Conservation (phyloP, 2,329 filamentous ascomycete species). For the Pseudogymnoascus sp. region DNA sequence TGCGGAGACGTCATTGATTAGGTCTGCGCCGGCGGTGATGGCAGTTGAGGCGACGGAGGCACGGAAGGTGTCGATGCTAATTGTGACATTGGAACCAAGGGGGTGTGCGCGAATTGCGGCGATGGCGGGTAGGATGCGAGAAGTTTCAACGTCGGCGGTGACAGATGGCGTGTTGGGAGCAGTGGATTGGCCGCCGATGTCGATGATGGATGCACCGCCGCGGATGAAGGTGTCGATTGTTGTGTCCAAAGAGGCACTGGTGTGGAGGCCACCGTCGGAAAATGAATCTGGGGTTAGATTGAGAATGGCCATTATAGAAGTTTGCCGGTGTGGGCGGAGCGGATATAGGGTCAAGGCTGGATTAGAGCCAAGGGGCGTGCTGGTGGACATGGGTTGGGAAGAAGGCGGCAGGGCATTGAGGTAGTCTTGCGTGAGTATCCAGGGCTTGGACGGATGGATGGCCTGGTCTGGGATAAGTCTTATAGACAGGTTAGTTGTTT, state of each 20-base stretch:
- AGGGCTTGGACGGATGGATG: constrained; percentile 46
- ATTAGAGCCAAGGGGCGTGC: constrained; percentile 45
- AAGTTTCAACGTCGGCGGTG: constrained; percentile 63
- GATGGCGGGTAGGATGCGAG: constrained; percentile 74
- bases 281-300: constrained; percentile 97
- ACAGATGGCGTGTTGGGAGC: constrained; percentile 68
- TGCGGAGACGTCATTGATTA: constrained; percentile 91
- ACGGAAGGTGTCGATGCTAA: constrained; percentile 91
- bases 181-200: constrained; percentile 90
- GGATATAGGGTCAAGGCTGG: constrained; percentile 49
- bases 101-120: constrained; percentile 61
- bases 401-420: constrained; percentile 50
- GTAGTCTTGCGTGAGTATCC: constrained; percentile 54
- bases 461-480: constrained; percentile 51
- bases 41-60: constrained; percentile 73
- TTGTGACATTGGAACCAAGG: constrained; percentile 55
- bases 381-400: constrained; percentile 46
- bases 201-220: constrained; percentile 74
- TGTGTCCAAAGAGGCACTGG: constrained; percentile 44
- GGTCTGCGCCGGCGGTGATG: constrained; percentile 72
- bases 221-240: constrained; percentile 57
- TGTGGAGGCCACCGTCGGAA: constrained; percentile 74
- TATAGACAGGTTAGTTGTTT: constrained; percentile 14
- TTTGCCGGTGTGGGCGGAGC: constrained; percentile 47
- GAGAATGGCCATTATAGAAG: constrained; percentile 85